These are phyloP conservation scores for Brachypodium distachyon DNA, from an alignment of 202 grass and related monocot genomes.

Conservation along the genomic window DNA sequence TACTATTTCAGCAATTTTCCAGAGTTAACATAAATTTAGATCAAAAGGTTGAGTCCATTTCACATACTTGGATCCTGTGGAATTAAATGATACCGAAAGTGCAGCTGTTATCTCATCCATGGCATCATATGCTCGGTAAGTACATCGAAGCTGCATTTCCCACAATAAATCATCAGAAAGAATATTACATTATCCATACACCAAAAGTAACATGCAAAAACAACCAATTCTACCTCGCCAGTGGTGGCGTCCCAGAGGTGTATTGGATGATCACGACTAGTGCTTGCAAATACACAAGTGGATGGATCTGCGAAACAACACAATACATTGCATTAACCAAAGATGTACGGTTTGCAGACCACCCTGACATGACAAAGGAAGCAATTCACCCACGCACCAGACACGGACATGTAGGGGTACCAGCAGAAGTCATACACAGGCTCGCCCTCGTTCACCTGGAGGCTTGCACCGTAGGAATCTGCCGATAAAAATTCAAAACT, in stretches of 20 bases:
- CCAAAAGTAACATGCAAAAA: constrained; percentile 2
- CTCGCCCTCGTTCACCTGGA: constrained; percentile 75
- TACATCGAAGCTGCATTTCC: constrained; percentile 74
- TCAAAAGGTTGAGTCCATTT: not conserved
- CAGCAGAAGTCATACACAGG: constrained; percentile 89
- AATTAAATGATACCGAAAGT: constrained; percentile 91
- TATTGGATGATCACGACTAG: constrained; percentile 80
- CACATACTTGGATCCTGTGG: constrained; percentile 72
- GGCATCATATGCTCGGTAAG: constrained; percentile 89
- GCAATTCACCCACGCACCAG: constrained; percentile 43
- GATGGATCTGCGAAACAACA: constrained; percentile 50
- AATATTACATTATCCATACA: not conserved
- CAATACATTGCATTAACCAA: constrained; percentile 1
- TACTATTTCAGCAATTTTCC: not conserved
- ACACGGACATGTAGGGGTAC: constrained; percentile 83
- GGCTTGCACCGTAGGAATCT: constrained; percentile 71
- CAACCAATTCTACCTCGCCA: constrained; percentile 43
- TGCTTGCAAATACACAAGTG: constrained; percentile 86
- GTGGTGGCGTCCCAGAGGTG: constrained; percentile 90
- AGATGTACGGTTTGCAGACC: not conserved
- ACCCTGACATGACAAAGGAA: not conserved
- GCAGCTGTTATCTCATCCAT: constrained; percentile 91
- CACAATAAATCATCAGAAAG: constrained; percentile 14
- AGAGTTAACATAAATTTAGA: not conserved
- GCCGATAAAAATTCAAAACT: not conserved